phyloP scores from a whole-genome alignment of 2,329 filamentous ascomycete species.

The Atkinsonella texensis region DNA sequence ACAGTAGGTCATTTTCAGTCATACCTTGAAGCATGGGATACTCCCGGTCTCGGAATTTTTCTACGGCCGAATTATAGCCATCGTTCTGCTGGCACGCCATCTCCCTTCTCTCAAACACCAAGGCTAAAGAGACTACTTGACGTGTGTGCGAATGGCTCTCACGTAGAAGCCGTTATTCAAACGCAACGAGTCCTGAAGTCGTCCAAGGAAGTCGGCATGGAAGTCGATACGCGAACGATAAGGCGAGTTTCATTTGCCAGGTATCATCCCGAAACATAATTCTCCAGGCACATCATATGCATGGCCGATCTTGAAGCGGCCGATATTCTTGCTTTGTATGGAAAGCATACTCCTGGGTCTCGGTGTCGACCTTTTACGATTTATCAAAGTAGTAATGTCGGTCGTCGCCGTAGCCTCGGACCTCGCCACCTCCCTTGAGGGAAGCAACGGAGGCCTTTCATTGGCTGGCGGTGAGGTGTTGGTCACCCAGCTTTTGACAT shows the following conservation, averaged over 20 bases:
- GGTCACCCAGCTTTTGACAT: not conserved
- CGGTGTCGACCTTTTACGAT: not conserved
- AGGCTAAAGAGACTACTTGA: not conserved
- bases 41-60: conserved; percentile 45
- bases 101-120: not conserved
- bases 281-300: not conserved
- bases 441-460: not conserved
- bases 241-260: not conserved
- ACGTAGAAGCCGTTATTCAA: not conserved
- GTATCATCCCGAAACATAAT: not conserved
- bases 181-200: not conserved
- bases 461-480: not conserved
- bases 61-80: conserved; percentile 46
- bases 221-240: not conserved
- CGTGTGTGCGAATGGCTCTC: not conserved
- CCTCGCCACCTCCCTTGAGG: conserved; percentile 20
- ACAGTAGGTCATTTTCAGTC: not conserved
- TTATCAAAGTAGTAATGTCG: not conserved
- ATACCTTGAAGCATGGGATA: conserved; percentile 60
- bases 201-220: not conserved
- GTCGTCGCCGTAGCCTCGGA: conserved; percentile 13
- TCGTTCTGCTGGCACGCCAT: not conserved
- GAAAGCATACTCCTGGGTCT: not conserved
- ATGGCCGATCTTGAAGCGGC: not conserved
- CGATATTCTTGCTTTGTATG: not conserved